Base-by-base conservation (phyloP, 257 asterid species). In the Solanum ahanhuiri region DNA sequence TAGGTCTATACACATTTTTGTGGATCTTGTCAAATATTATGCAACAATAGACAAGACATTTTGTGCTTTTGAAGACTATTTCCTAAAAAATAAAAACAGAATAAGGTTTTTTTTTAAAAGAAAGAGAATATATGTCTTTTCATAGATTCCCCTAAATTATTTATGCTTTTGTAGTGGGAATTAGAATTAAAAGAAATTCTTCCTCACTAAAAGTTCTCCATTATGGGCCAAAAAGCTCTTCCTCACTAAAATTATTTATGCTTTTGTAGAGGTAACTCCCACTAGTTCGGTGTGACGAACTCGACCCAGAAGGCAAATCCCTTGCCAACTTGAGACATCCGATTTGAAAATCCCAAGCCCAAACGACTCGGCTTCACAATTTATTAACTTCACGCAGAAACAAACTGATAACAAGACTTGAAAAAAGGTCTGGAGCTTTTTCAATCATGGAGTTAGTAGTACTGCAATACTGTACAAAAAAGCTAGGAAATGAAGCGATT, bases 271-370 rank as follows among this genome's bases (percentile, higher is more conserved):
- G 57, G 57, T 48, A 14, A 48, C 20, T 14, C 20, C 1, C 57
- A 48, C 20, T 1, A 14, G 58, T 48, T 3, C 3, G 3, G 58
- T 0, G 20, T 48, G 20, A 48, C 7, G 0, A 14, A 5, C 7
- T 48, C 7, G 2, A 14, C 7, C 20, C 0, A 48, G 1, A 48
- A 48, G 58, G 7, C 0, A 48, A 48, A 48, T 0, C 0, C 58
- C 7, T 48, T 48, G 3, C 3, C 5, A 48, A 48, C 20, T 48
- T 48, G 58, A 48, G 58, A 48, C 58, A 48, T 48, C 0, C 58
- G 1, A 48, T 48, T 4, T 48, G 20, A 48, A 48, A 48, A 48
- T 48, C 20, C 7, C 58, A 48, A 14, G 20, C 58, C 20, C 58
- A 4, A 14, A 48, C 7, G 2, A 14, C 20, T 51, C 9, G 3